Percentiles rank a stretch among this genome's conserved stretches.
Conservation (phyloP, 2,329 filamentous ascomycete genomes). For the Ophiobolus disseminans region DNA sequence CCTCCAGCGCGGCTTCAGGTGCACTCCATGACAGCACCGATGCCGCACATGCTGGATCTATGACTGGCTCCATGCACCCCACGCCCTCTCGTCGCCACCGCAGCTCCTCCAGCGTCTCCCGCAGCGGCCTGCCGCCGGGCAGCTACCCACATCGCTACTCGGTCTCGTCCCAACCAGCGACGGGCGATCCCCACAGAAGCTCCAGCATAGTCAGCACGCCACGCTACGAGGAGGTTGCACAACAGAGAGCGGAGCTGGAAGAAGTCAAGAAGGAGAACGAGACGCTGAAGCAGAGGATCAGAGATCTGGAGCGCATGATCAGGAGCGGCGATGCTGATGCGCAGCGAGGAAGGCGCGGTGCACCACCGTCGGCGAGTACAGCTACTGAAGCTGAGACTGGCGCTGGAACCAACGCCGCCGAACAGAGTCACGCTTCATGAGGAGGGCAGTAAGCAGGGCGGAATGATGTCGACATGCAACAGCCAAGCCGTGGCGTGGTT, state of each 20-base stretch:
- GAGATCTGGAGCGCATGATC: conserved; percentile 55
- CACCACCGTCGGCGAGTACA: conserved; percentile 18
- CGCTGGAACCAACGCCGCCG: conserved; percentile 6
- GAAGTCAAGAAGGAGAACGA: conserved; percentile 60
- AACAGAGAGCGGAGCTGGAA: conserved; percentile 56
- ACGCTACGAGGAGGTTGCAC: conserved; percentile 53
- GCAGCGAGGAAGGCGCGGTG: conserved; percentile 43
- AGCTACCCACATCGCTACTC: conserved; percentile 41
- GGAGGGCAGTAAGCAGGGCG: conserved; percentile 11
- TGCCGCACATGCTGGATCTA: conserved; percentile 48
- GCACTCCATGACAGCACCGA: conserved; percentile 56
- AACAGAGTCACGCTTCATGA: conserved; percentile 11
- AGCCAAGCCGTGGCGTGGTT: conserved; percentile 16
- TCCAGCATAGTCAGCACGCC: conserved; percentile 48
- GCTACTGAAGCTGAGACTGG: conserved; percentile 8
- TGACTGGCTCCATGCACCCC: conserved; percentile 59
- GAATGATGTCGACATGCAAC: conserved; percentile 12
- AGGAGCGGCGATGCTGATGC: conserved; percentile 26
- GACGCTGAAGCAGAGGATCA: conserved; percentile 54
- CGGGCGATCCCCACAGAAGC: conserved; percentile 34
- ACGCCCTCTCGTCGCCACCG: conserved; percentile 63
- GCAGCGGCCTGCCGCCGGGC: conserved; percentile 32
- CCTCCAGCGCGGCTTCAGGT: conserved; percentile 62
- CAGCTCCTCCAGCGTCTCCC: conserved; percentile 62
- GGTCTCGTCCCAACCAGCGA: conserved; percentile 38